phyloP scores from a whole-genome alignment of 2,329 filamentous ascomycete genomes.

The Chrysoporthe cubensis region DNA sequence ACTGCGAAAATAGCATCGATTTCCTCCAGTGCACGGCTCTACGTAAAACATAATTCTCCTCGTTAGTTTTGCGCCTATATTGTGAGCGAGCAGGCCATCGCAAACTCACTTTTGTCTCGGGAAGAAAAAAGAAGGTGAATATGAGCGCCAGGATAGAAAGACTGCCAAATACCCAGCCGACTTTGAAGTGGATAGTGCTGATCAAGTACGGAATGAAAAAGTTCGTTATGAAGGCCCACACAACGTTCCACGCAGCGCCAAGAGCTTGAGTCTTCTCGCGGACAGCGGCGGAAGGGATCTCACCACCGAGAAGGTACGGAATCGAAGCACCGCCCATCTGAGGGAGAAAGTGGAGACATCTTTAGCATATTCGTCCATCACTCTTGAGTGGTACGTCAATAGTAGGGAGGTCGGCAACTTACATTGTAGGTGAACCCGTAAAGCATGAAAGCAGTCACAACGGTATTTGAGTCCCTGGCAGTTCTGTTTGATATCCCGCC shows the following conservation, averaged over 20 bases:
- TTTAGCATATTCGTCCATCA: too few relatives aligned
- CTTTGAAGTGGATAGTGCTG: constrained; percentile 28
- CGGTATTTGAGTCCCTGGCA: too few relatives aligned
- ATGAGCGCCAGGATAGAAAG: constrained; percentile 29
- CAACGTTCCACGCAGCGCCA: constrained; percentile 32
- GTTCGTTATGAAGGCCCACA: constrained; percentile 34
- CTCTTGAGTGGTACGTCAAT: too few relatives aligned
- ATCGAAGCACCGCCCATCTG: constrained; percentile 31
- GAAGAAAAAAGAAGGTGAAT: constrained; percentile 31
- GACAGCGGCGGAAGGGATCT: constrained; percentile 31
- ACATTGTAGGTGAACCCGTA: too few relatives aligned
- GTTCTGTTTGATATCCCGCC: too few relatives aligned
- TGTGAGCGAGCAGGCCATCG: too few relatives aligned
- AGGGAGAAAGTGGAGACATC: too few relatives aligned
- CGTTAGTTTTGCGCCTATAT: constrained; percentile 18
- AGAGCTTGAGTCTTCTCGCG: constrained; percentile 33
- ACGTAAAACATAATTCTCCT: background rate
- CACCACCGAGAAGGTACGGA: constrained; percentile 31
- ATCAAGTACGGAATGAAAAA: constrained; percentile 34
- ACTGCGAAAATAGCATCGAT: constrained; percentile 5
- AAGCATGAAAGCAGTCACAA: too few relatives aligned
- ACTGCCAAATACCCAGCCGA: constrained; percentile 33
- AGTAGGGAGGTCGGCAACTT: constrained; percentile 21
- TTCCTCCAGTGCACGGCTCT: background rate
- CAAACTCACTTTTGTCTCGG: constrained; percentile 6